These are phyloP conservation scores for Pyrenophora teres DNA, from an alignment of 2,329 filamentous ascomycete species.

Conservation along the genomic window DNA sequence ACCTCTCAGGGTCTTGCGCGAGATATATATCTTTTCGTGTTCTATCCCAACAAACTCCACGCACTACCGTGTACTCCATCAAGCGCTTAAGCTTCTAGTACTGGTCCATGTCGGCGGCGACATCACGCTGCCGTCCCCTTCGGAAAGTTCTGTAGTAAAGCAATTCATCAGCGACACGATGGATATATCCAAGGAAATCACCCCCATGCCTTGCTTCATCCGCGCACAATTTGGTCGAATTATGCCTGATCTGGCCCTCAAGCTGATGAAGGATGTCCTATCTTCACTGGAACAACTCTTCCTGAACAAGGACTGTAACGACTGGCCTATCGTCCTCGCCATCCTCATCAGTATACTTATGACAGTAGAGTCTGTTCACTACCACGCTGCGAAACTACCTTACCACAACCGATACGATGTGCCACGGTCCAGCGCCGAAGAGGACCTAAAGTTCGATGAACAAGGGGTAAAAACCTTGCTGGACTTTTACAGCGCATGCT, in stretches of 20 bases:
- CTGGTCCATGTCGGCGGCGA: constrained; percentile 48
- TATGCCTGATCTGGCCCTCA: constrained; percentile 41
- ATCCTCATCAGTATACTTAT: constrained; percentile 43
- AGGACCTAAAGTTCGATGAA: constrained; percentile 26
- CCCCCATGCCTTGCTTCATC: constrained; percentile 47
- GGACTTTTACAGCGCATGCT: constrained; percentile 43
- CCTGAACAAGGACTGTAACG: constrained; percentile 32
- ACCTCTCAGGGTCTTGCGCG: constrained; percentile 38
- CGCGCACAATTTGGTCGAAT: constrained; percentile 45
- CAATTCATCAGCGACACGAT: constrained; percentile 30
- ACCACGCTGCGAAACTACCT: constrained; percentile 43
- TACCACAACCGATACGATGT: constrained; percentile 36
- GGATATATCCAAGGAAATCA: constrained; percentile 12
- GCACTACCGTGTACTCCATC: constrained; percentile 33
- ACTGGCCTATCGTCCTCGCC: constrained; percentile 44
- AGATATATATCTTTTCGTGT: constrained; percentile 42
- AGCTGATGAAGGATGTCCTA: constrained; percentile 42
- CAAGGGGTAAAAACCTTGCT: constrained; percentile 36
- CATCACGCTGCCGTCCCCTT: constrained; percentile 34
- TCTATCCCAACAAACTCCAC: constrained; percentile 21
- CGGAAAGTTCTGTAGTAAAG: constrained; percentile 17
- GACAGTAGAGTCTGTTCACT: constrained; percentile 47
- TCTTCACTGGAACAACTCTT: constrained; percentile 37
- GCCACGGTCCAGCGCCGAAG: not conserved
- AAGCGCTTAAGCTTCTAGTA: constrained; percentile 47